Percentiles rank a stretch among this genome's conserved stretches.
phyloP scores from a whole-genome alignment of 148 eudicot species.

The Agrostemma githago region DNA sequence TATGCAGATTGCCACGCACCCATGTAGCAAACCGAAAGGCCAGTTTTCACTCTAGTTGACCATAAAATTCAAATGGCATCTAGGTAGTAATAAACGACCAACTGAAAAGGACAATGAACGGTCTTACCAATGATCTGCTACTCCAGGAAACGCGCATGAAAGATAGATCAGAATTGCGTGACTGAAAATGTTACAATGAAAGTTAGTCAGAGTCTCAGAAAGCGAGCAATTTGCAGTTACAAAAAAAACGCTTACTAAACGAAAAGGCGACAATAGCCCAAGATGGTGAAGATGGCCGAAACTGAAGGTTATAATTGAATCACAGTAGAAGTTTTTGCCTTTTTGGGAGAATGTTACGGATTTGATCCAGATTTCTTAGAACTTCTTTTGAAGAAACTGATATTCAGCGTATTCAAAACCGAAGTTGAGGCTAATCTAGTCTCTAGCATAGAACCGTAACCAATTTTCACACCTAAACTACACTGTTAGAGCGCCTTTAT shows the following conservation, averaged over 20 bases:
- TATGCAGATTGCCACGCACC: background rate
- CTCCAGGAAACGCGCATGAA: conserved; percentile 73
- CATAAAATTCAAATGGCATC: background rate
- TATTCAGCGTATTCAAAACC: too few relatives aligned
- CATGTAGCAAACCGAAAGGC: background rate
- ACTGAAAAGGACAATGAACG: background rate
- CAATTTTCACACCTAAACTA: background rate
- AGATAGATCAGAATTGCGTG: conserved; percentile 88
- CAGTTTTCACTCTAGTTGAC: background rate
- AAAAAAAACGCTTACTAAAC: background rate
- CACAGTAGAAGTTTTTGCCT: too few relatives aligned
- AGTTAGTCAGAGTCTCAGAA: conserved; percentile 1
- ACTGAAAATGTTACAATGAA: conserved; percentile 38
- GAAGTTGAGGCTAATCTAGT: too few relatives aligned
- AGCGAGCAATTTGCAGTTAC: background rate
- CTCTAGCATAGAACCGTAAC: too few relatives aligned
- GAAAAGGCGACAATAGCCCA: background rate
- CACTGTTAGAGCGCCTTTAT: background rate
- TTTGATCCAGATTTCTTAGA: too few relatives aligned
- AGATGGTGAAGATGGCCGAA: background rate
- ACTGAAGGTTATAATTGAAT: background rate
- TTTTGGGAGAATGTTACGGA: too few relatives aligned
- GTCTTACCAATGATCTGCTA: conserved; percentile 91
- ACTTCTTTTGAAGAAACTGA: too few relatives aligned
- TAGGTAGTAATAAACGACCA: background rate